Evolutionary conservation across 2,329 filamentous ascomycete species (phyloP), one percentile per base, ranked within the genome.

Genomic region (Diaporthe batatas): DNA sequence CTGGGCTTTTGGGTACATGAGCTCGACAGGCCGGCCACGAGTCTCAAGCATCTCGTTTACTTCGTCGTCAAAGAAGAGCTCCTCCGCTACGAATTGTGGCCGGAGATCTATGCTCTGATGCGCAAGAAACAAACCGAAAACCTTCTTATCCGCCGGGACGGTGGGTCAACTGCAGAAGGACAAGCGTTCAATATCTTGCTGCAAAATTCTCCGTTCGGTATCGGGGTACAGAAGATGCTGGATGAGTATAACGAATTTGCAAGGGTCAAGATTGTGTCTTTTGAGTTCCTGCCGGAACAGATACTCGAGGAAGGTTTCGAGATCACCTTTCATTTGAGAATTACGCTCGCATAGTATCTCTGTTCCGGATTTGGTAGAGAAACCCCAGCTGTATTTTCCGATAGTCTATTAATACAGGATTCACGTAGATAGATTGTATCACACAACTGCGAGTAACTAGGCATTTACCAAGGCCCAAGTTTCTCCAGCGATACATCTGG

Each of bases 71-170:
- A 39, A 1, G 25, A 67, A 14, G 5, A 6, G 3, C 2, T 14
- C 2, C 47, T 67, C 25, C 0, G 8, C 5, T 14, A 42, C 12
- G 3, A 1, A 14, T 4, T 53, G 1, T 7, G 29, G 7, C 62
- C 44, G 11, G 2, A 1, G 1, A n/a, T 53, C 4, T 67, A 67
- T 5, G 1, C 2, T 2, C 1, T 53, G 2, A 12, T 53, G 44
- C n/a, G n/a, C 2, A 6, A 10, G 11, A 1, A n/a, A 10, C 16
- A n/a, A 18, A 65, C 5, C 1, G 2, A 1, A 25, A 2, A 6
- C 0, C 6, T 67, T 1, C 1, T 39, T 2, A 12, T 67, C 12
- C 62, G 18, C 6, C 14, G n/a, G 6, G 14, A 39, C 1, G 1
- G 7, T 29, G n/a, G 3, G 2, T 12, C 32, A 1, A 3, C 62